Evolutionary conservation across 2,329 filamentous ascomycete genomes (phyloP).

Genomic region (Aspergillus amoenus): DNA sequence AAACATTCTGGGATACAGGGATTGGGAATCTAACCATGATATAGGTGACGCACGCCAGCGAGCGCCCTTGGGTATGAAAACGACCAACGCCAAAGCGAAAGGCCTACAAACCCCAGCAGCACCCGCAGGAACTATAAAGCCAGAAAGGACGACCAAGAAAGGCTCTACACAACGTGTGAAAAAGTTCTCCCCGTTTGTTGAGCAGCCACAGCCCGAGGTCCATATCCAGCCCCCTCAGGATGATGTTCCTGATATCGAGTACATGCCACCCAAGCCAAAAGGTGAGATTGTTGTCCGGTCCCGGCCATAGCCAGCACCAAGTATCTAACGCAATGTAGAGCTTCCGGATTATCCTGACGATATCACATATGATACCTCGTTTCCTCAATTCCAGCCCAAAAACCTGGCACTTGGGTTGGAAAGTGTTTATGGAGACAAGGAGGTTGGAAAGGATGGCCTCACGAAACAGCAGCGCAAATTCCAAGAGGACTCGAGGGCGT

Average conservation of each 20-base stretch:
- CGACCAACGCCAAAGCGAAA: slow-evolving; percentile 85
- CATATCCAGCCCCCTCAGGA: slow-evolving; percentile 52
- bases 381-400: slow-evolving; percentile 53
- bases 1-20: neutral
- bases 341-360: slow-evolving; percentile 48
- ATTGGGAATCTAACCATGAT: neutral
- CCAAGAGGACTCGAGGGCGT: slow-evolving; percentile 63
- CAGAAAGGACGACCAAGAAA: slow-evolving; percentile 63
- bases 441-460: slow-evolving; percentile 57
- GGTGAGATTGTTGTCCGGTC: slow-evolving; percentile 34
- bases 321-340: slow-evolving; percentile 36
- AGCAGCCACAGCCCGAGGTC: slow-evolving; percentile 44
- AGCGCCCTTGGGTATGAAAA: slow-evolving; percentile 88
- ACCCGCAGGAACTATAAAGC: slow-evolving; percentile 58
- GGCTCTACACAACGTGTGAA: slow-evolving; percentile 62
- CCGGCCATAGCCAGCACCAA: slow-evolving; percentile 12
- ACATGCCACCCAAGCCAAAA: slow-evolving; percentile 73
- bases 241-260: slow-evolving; percentile 76
- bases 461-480: slow-evolving; percentile 67
- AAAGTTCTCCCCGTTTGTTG: slow-evolving; percentile 53
- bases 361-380: slow-evolving; percentile 48
- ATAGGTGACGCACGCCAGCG: slow-evolving; percentile 63
- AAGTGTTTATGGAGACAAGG: slow-evolving; percentile 49
- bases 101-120: slow-evolving; percentile 65
- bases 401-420: slow-evolving; percentile 55